Evolutionary conservation across 1,284 basidiomycete genomes (phyloP), one percentile per base, ranked within the genome.

Genomic region (Pholiota adiposa): DNA sequence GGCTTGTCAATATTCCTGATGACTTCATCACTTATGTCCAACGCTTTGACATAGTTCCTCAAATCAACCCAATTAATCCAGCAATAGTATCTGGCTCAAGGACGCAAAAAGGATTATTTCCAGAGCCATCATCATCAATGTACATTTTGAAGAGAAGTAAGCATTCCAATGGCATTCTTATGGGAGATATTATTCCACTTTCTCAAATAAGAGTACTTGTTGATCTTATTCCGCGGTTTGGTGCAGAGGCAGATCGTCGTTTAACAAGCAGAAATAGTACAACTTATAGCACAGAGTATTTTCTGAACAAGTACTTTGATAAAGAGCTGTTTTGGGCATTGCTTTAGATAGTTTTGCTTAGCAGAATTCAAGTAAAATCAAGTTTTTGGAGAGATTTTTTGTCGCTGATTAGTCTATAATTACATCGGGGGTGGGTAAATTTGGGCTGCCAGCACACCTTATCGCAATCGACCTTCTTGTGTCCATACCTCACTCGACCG

Each of bases 271-370:
- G 58, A 40, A 74, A 59, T 18, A 67, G 63, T 40, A 41, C 65
- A 5, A 52, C 65, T 6, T 73, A 63, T 46, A 59, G 61, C 19
- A 48, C 58, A 2, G 64, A 68, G 27, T 70, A 71, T 55, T 71
- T 58, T n/a, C 54, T 74, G 40, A 71, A 75, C 54, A 70, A 70
- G 38, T 75, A 72, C 54, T 73, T 72, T 48, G 59, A 66, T 27
- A 73, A 73, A 52, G 71, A 73, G 25, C 36, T 71, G n/a, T 72
- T 64, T 34, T 57, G n/a, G n/a, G n/a, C n/a, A n/a, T n/a, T n/a
- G n/a, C n/a, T n/a, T n/a, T n/a, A n/a, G n/a, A n/a, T n/a, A n/a
- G n/a, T n/a, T n/a, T n/a, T n/a, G n/a, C n/a, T n/a, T n/a, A n/a
- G n/a, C n/a, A n/a, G n/a, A n/a, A n/a, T n/a, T n/a, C n/a, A n/a